phyloP scores from a whole-genome alignment of 1,284 basidiomycete species.

The Cryptococcus wingfieldii region DNA sequence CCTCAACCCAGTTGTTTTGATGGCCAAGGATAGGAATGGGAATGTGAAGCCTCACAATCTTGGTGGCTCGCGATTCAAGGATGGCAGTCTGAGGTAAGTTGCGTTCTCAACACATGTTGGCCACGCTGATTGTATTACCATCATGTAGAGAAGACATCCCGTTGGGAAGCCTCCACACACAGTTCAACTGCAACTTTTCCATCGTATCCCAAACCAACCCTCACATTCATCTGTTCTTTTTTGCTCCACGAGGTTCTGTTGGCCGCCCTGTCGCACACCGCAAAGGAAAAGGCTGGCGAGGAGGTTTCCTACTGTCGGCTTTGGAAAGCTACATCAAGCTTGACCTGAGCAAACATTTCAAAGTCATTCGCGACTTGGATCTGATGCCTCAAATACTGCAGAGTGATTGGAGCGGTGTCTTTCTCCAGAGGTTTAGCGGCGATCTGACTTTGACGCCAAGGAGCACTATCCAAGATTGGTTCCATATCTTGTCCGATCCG shows the following conservation, averaged over 20 bases:
- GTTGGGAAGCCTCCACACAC: conserved; percentile 83
- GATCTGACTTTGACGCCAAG: conserved; percentile 70
- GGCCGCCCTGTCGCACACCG: conserved; percentile 52
- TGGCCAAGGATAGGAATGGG: conserved; percentile 86
- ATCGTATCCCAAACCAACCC: conserved; percentile 93
- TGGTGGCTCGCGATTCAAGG: conserved; percentile 80
- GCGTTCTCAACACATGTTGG: background rate
- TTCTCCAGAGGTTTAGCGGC: conserved; percentile 62
- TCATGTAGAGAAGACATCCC: conserved; percentile 79
- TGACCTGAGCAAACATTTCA: conserved; percentile 92
- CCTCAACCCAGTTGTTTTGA: conserved; percentile 66
- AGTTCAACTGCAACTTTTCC: conserved; percentile 92
- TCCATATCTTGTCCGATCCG: conserved; percentile 77
- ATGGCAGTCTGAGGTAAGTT: conserved; percentile 72
- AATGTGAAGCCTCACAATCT: conserved; percentile 87
- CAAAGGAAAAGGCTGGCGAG: conserved; percentile 70
- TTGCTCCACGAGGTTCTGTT: conserved; percentile 86
- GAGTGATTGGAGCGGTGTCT: conserved; percentile 92
- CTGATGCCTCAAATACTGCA: conserved; percentile 79
- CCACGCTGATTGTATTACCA: too few species aligned
- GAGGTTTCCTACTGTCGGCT: conserved; percentile 89
- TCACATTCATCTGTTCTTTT: conserved; percentile 98
- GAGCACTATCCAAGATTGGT: conserved; percentile 77
- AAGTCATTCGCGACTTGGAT: conserved; percentile 88
- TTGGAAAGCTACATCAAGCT: conserved; percentile 90